Conservation (phyloP, 768 basidiomycete species). For the Podaxis mareebaensis region DNA sequence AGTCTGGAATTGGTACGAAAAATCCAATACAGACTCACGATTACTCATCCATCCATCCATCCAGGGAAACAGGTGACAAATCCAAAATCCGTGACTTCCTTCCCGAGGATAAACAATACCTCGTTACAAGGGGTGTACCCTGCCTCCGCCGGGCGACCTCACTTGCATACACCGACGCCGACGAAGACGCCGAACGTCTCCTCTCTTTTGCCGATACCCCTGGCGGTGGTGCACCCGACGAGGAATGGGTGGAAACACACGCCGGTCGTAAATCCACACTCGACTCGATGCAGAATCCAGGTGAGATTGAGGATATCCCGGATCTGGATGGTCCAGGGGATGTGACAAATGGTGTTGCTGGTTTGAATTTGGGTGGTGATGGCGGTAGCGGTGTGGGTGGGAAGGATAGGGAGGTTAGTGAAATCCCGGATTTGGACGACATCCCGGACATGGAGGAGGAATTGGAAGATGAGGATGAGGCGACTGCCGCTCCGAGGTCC, state of each 20-base stretch:
- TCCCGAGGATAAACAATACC: constrained; percentile 95
- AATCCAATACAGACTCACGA: no score
- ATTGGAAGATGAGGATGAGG: constrained; percentile 86
- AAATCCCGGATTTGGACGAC: constrained; percentile 96
- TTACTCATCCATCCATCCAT: neutral
- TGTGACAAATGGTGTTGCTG: constrained; percentile 44
- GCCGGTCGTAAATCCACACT: constrained; percentile 64
- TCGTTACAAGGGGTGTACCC: constrained; percentile 94
- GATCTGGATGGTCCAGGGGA: constrained; percentile 45
- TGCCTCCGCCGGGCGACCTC: constrained; percentile 93
- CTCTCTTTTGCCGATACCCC: constrained; percentile 72
- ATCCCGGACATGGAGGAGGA: constrained; percentile 61
- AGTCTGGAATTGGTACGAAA: constrained; percentile 86
- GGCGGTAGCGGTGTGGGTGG: constrained; percentile 24
- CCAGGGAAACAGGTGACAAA: constrained; percentile 91
- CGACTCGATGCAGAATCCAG: constrained; percentile 58
- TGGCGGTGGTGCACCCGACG: constrained; percentile 49
- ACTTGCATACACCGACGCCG: constrained; percentile 90
- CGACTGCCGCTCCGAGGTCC: constrained; percentile 64
- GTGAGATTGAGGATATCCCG: constrained; percentile 88
- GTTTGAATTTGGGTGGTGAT: constrained; percentile 42
- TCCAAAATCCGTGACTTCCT: constrained; percentile 88
- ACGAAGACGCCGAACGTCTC: constrained; percentile 94
- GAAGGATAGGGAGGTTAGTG: constrained; percentile 85
- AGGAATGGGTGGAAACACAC: constrained; percentile 99